A percentile compares a stretch with the other conserved stretches of the same genome.
These are phyloP conservation scores for Luvunga scandens DNA, from an alignment of 345 rosid genomes.

Conservation along the genomic window DNA sequence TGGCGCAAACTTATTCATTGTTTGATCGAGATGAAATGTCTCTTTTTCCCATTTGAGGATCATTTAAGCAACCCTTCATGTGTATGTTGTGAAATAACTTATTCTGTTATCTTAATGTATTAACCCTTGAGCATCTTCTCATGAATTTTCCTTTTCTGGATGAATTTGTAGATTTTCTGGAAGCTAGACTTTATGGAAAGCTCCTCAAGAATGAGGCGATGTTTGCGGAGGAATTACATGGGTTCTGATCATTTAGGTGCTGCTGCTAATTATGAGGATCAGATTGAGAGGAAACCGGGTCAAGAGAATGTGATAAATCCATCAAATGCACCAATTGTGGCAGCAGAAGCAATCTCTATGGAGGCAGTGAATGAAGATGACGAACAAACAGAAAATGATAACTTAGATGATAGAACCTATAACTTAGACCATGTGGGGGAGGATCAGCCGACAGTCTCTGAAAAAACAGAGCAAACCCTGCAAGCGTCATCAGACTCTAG, in stretches of 20 bases:
- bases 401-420: constrained; percentile 43
- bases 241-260: constrained; percentile 92
- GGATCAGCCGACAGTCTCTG: constrained; percentile 42
- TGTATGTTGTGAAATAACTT: constrained; percentile 43
- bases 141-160: constrained; percentile 5
- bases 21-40: constrained; percentile 81
- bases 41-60: constrained; percentile 75
- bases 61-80: constrained; percentile 54
- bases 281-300: constrained; percentile 38
- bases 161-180: constrained; percentile 75
- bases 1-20: constrained; percentile 93
- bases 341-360: constrained; percentile 84
- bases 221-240: constrained; percentile 72
- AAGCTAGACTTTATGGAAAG: constrained; percentile 94
- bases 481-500: constrained; percentile 44
- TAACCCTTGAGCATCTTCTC: constrained; percentile 3
- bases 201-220: constrained; percentile 93
- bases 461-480: constrained; percentile 47
- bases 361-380: constrained; percentile 75
- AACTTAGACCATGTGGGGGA: constrained; percentile 39
- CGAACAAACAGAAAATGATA: constrained; percentile 66
- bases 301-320: constrained; percentile 48
- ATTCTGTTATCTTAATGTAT: neutral
- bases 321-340: constrained; percentile 66
- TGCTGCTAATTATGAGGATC: constrained; percentile 86